A percentile compares a stretch with the other conserved stretches of the same genome.
These are phyloP conservation scores for Nicotiana obtusifolia DNA, from an alignment of 257 asterid genomes.

Conservation along the genomic window DNA sequence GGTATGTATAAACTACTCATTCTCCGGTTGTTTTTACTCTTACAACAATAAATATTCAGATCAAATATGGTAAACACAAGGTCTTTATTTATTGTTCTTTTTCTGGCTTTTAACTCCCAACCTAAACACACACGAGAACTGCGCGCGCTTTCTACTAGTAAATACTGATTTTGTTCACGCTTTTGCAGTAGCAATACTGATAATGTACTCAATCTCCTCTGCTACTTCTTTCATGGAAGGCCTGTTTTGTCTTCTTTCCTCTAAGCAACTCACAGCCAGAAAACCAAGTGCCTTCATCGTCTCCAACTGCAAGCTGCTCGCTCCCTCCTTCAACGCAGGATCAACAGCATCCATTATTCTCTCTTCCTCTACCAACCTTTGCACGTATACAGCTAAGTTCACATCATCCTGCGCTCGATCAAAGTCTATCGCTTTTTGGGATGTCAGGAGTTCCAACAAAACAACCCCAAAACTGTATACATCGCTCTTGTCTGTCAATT, in stretches of 20 bases:
- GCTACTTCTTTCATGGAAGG: conserved; percentile 95
- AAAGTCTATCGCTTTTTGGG: conserved; percentile 86
- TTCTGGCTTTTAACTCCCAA: neutral
- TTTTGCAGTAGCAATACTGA: conserved; percentile 47
- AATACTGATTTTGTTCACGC: neutral
- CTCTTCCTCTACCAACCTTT: conserved; percentile 78
- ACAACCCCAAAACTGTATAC: conserved; percentile 94
- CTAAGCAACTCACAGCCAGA: conserved; percentile 78
- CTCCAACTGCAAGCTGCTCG: conserved; percentile 51
- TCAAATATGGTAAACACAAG: neutral
- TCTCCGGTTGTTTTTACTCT: neutral
- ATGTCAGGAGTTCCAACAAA: conserved; percentile 71
- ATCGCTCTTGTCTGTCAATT: conserved; percentile 84
- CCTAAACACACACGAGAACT: neutral
- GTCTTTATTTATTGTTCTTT: neutral
- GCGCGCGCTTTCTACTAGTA: neutral
- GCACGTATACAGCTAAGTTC: conserved; percentile 75
- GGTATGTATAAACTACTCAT: neutral
- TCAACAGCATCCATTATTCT: conserved; percentile 66
- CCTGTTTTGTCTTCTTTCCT: conserved; percentile 71
- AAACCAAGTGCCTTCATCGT: conserved; percentile 91
- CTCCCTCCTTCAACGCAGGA: conserved; percentile 61
- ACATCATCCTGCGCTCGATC: conserved; percentile 61
- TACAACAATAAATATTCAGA: neutral
- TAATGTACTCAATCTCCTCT: conserved; percentile 78